Conservation (phyloP, 2,329 filamentous ascomycete genomes). For the Talaromyces sp. region DNA sequence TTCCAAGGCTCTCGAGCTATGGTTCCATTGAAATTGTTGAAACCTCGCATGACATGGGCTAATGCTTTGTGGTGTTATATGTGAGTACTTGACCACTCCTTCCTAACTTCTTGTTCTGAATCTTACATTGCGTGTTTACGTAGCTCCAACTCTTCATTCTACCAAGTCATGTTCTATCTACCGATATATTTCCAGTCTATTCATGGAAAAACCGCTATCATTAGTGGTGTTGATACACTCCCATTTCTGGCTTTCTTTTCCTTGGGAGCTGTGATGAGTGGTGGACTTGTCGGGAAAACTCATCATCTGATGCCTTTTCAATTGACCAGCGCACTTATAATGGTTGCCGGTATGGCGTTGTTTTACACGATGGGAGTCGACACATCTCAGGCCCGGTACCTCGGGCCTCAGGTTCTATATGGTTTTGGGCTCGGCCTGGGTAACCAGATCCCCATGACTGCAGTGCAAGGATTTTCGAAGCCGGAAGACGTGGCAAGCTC, state of each 20-base stretch:
- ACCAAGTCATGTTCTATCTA: conserved; percentile 24
- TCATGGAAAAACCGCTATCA: conserved; percentile 18
- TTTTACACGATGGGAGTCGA: conserved; percentile 5
- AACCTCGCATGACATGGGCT: not conserved
- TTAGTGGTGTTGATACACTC: conserved; percentile 23
- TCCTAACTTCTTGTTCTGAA: not conserved
- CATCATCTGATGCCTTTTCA: conserved; percentile 16
- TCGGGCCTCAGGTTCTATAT: conserved; percentile 27
- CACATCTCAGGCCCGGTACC: conserved; percentile 17
- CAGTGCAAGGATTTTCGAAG: conserved; percentile 21
- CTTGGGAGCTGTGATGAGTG: conserved; percentile 18
- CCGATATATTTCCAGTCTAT: conserved; percentile 29
- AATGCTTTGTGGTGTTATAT: not conserved
- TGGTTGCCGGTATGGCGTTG: conserved; percentile 4
- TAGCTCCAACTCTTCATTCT: conserved; percentile 14
- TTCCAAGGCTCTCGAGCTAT: not conserved
- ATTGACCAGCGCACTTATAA: conserved; percentile 3
- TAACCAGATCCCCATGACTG: conserved; percentile 27
- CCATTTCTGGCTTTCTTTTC: conserved; percentile 23
- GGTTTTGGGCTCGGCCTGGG: conserved; percentile 29
- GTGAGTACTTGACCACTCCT: not conserved
- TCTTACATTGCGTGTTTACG: conserved; percentile 4
- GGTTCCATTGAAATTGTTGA: conserved; percentile 2
- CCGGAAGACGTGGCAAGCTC: conserved; percentile 25
- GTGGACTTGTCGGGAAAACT: conserved; percentile 16